Percentiles rank a stretch among this genome's conserved stretches.
Evolutionary conservation across 129 eudicot genomes (phyloP).

Genomic region (Mikania micrantha): DNA sequence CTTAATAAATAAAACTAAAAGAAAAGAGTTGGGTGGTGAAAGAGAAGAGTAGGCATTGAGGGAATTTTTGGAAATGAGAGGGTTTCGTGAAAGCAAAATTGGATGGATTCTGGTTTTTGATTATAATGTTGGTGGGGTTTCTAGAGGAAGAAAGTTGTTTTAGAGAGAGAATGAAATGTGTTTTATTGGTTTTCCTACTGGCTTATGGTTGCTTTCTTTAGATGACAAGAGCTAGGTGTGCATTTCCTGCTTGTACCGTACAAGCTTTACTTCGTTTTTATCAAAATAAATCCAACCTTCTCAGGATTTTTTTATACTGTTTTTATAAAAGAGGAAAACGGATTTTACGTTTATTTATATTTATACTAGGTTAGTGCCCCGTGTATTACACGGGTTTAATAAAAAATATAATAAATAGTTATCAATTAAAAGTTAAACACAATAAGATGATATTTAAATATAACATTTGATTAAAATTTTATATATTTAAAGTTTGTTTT

Average conservation of each 20-base stretch:
- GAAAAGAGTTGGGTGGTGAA: constrained; percentile 9
- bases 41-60: constrained; percentile 21
- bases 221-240: constrained; percentile 29
- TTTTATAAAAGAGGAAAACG: no score
- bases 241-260: constrained; percentile 23
- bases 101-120: constrained; percentile 36
- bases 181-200: constrained; percentile 30
- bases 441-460: no score
- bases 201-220: constrained; percentile 31
- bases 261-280: background rate
- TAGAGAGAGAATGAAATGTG: constrained; percentile 10
- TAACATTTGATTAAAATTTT: no score
- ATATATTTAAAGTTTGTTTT: no score
- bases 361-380: no score
- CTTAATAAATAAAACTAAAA: background rate
- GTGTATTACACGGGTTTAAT: no score
- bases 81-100: constrained; percentile 44
- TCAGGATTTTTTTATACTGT: background rate
- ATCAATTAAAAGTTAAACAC: no score
- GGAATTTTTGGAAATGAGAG: constrained; percentile 43
- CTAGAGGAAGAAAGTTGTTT: constrained; percentile 19
- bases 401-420: no score
- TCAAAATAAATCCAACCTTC: background rate
- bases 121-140: constrained; percentile 15
- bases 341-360: no score